Conservation (phyloP, 2,329 filamentous ascomycete genomes). For the Diaporthe longicolla region DNA sequence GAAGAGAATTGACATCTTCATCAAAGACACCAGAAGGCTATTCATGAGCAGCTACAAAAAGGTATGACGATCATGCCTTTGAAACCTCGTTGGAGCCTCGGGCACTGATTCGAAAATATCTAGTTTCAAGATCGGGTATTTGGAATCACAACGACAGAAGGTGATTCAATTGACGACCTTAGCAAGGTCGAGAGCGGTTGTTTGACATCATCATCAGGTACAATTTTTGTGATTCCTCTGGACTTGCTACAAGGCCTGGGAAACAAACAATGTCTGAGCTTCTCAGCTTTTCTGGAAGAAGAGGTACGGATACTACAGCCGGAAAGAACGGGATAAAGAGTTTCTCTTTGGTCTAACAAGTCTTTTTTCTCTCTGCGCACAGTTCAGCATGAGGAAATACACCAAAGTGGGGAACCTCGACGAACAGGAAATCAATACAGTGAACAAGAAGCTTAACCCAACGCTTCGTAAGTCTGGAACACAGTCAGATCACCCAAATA, state of each 20-base stretch:
- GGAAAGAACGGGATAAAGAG: not conserved
- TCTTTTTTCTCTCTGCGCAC: not conserved
- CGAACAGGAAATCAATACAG: not conserved
- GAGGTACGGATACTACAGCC: not conserved
- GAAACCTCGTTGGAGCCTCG: fast-evolving
- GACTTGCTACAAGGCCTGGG: not conserved
- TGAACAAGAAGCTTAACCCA: conserved; percentile 15
- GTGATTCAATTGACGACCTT: not conserved
- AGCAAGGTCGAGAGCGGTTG: no score
- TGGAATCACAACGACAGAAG: conserved; percentile 8
- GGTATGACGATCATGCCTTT: not conserved
- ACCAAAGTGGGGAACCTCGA: conserved; percentile 13
- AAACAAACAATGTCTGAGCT: not conserved
- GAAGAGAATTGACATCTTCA: conserved; percentile 1
- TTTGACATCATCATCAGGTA: not conserved
- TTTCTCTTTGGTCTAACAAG: no score
- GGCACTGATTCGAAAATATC: not conserved
- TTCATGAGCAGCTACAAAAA: conserved; percentile 10
- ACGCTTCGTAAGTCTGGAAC: not conserved
- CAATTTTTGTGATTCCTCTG: not conserved
- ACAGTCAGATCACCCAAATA: not conserved
- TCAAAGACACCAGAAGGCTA: conserved; percentile 3
- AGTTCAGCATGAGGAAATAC: conserved; percentile 19
- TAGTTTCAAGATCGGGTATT: not conserved
- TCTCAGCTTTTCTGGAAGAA: conserved; percentile 14